Evolutionary conservation across 1,284 basidiomycete species (phyloP).

Genomic region (Trametes pubescens): DNA sequence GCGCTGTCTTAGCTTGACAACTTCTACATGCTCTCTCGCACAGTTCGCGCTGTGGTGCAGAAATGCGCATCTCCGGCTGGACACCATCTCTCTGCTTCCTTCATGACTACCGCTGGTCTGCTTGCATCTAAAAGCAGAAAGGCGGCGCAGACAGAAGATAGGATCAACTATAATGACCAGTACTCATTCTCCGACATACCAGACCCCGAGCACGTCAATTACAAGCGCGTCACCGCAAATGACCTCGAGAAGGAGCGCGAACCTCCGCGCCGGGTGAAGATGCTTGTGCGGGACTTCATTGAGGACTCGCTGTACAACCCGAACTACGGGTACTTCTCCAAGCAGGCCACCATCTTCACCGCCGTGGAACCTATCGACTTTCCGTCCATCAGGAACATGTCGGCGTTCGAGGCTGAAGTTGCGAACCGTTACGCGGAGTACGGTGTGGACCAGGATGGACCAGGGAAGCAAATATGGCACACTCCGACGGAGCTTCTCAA

Average conservation of each 20-base stretch:
- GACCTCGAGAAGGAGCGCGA: slow-evolving; percentile 65
- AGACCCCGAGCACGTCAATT: slow-evolving; percentile 58
- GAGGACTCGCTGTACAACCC: slow-evolving; percentile 98
- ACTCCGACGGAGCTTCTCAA: slow-evolving; percentile 99
- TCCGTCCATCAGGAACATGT: slow-evolving; percentile 66
- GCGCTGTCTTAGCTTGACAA: too few relatives aligned
- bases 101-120: slow-evolving; percentile 19
- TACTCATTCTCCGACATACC: slow-evolving; percentile 58
- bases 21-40: slow-evolving; percentile 32
- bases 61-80: slow-evolving; percentile 19
- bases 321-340: slow-evolving; percentile 96
- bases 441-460: slow-evolving; percentile 69
- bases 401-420: slow-evolving; percentile 85
- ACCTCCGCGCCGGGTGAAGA: slow-evolving; percentile 87
- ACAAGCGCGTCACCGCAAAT: slow-evolving; percentile 78
- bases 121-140: slow-evolving; percentile 17
- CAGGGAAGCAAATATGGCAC: slow-evolving; percentile 96
- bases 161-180: slow-evolving; percentile 75
- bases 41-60: slow-evolving; percentile 23
- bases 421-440: slow-evolving; percentile 80
- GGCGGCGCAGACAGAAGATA: slow-evolving; percentile 59
- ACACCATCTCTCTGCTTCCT: slow-evolving; percentile 14
- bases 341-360: slow-evolving; percentile 88
- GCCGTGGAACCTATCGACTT: slow-evolving; percentile 82
- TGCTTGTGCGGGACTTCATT: slow-evolving; percentile 97